These are phyloP conservation scores for Cucumis melo DNA, from an alignment of 306 rosid genomes.

Conservation along the genomic window DNA sequence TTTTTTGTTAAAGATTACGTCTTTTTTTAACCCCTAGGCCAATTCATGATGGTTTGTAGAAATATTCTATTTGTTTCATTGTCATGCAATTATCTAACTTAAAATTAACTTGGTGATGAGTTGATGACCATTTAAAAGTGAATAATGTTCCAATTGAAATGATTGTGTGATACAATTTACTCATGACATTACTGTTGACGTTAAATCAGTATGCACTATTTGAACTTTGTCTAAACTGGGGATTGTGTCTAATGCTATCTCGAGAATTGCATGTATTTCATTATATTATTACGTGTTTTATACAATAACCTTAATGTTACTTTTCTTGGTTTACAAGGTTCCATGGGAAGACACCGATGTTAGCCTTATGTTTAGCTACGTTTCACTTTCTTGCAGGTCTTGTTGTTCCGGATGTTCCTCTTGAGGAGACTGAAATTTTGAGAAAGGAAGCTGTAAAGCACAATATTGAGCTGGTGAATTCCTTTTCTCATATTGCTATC, in stretches of 20 bases:
- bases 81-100: neutral
- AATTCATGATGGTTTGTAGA: too few relatives aligned
- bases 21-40: too few relatives aligned
- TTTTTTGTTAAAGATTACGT: too few relatives aligned
- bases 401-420: slow-evolving; percentile 92
- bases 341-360: neutral
- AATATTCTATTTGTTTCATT: neutral
- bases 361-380: neutral
- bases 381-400: slow-evolving; percentile 39
- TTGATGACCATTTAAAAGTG: neutral
- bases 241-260: neutral
- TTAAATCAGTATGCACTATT: neutral
- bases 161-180: neutral
- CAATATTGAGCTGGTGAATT: slow-evolving; percentile 67
- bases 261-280: neutral
- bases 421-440: slow-evolving; percentile 59
- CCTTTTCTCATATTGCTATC: neutral
- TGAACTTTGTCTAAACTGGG: neutral
- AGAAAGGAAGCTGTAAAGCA: slow-evolving; percentile 65
- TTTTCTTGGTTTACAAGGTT: neutral
- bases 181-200: neutral
- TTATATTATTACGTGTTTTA: neutral
- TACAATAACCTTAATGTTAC: neutral
- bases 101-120: neutral
- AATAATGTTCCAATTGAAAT: neutral